Conservation (phyloP, 2,329 filamentous ascomycete genomes). For the Acrocalymma vagum region DNA sequence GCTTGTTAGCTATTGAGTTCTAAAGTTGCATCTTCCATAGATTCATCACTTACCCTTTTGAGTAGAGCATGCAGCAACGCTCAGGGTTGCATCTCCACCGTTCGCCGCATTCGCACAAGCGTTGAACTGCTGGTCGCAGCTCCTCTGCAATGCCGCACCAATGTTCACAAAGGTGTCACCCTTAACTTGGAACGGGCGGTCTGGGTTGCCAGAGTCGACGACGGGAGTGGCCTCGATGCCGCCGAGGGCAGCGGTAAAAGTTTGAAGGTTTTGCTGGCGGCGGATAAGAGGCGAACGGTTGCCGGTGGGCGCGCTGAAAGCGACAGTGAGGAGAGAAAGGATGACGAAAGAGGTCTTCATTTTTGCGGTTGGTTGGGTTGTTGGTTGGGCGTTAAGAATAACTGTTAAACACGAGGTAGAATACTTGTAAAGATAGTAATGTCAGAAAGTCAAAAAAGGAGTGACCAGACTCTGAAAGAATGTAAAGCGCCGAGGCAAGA, state of each 20-base stretch:
- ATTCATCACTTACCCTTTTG: slow-evolving; percentile 28
- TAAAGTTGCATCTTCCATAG: background rate
- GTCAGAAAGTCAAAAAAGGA: slow-evolving; percentile 23
- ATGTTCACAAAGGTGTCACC: slow-evolving; percentile 61
- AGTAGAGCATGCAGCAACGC: slow-evolving; percentile 20
- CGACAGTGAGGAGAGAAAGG: slow-evolving; percentile 22
- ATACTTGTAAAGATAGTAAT: slow-evolving; percentile 1
- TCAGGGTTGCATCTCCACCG: slow-evolving; percentile 29
- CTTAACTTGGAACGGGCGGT: slow-evolving; percentile 48
- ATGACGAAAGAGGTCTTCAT: slow-evolving; percentile 32
- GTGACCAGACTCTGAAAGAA: slow-evolving; percentile 41
- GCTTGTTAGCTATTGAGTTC: slow-evolving; percentile 7
- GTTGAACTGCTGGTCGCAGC: slow-evolving; percentile 72
- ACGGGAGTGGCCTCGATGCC: slow-evolving; percentile 33
- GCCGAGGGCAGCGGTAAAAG: slow-evolving; percentile 32
- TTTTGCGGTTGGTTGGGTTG: slow-evolving; percentile 11
- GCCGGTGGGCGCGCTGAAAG: slow-evolving; percentile 23
- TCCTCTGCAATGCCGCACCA: slow-evolving; percentile 64
- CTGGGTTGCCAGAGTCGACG: slow-evolving; percentile 54
- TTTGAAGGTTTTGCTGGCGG: slow-evolving; percentile 30
- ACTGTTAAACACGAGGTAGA: slow-evolving; percentile 2
- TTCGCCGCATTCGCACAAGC: slow-evolving; percentile 67
- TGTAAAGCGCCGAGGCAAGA: slow-evolving; percentile 25
- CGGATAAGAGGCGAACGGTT: slow-evolving; percentile 4
- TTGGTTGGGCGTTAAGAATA: slow-evolving; percentile 3